Percentiles rank a stretch among this genome's conserved stretches.
These are phyloP conservation scores for Annulohypoxylon bovei DNA, from an alignment of 495 filamentous ascomycete genomes.

Conservation along the genomic window DNA sequence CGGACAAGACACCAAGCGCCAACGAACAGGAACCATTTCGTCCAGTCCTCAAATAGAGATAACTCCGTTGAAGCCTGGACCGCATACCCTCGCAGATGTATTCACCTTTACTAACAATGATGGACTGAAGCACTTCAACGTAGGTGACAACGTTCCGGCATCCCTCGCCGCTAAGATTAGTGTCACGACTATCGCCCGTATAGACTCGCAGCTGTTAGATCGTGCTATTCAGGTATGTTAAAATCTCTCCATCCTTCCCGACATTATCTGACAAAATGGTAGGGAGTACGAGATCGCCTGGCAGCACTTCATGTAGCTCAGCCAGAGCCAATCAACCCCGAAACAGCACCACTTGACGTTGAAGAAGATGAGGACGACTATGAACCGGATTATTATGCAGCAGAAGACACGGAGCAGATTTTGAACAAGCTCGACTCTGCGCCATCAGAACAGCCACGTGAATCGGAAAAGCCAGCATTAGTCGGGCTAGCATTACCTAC, in stretches of 20 bases:
- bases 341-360: constrained; percentile 59
- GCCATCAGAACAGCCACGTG: constrained; percentile 59
- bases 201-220: constrained; percentile 71
- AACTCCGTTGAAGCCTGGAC: constrained; percentile 75
- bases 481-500: constrained; percentile 62
- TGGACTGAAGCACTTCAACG: constrained; percentile 81
- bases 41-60: constrained; percentile 59
- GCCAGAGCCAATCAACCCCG: constrained; percentile 57
- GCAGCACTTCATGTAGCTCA: constrained; percentile 48
- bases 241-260: constrained; percentile 55
- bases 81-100: constrained; percentile 77
- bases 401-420: constrained; percentile 76
- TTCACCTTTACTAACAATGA: constrained; percentile 84
- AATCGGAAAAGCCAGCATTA: constrained; percentile 41
- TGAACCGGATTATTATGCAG: constrained; percentile 80
- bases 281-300: constrained; percentile 55
- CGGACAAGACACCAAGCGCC: constrained; percentile 59
- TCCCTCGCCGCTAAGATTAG: constrained; percentile 80
- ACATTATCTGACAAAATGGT: constrained; percentile 45
- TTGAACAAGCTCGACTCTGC: constrained; percentile 74
- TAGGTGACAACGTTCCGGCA: constrained; percentile 72
- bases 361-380: constrained; percentile 92
- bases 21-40: constrained; percentile 43
- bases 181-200: constrained; percentile 70
- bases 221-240: constrained; percentile 72